A percentile compares a stretch with the other conserved stretches of the same genome.
These are phyloP conservation scores for Talaromyces pinophilus DNA, from an alignment of 2,329 filamentous ascomycete genomes.

Conservation along the genomic window DNA sequence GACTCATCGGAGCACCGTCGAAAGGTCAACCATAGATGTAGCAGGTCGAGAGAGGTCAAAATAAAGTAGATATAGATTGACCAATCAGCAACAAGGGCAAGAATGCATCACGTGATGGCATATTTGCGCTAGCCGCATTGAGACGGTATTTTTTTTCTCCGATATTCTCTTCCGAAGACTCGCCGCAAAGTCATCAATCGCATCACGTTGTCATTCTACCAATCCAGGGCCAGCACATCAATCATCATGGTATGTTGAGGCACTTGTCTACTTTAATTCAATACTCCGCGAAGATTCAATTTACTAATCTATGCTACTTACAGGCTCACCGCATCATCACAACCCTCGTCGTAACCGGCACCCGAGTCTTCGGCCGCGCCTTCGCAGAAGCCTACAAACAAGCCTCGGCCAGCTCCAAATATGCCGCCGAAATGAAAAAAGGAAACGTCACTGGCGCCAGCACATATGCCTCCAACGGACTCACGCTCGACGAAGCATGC, in stretches of 20 bases:
- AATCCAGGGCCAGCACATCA: background rate
- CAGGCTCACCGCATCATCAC: constrained; percentile 94
- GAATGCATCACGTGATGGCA: background rate
- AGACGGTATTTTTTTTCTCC: constrained; percentile 16
- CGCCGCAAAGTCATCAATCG: constrained; percentile 9
- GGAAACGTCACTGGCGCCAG: constrained; percentile 53
- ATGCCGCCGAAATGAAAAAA: constrained; percentile 72
- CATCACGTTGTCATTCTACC: constrained; percentile 1
- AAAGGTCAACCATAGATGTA: background rate
- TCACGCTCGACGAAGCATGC: constrained; percentile 95
- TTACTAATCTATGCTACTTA: background rate
- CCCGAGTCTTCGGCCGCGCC: constrained; percentile 87
- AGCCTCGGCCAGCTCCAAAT: constrained; percentile 81
- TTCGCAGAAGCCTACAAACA: constrained; percentile 95
- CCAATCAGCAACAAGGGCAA: background rate
- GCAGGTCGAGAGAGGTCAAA: background rate
- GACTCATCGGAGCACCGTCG: background rate
- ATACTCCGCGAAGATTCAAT: background rate
- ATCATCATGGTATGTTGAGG: constrained; percentile 17
- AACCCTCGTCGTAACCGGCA: constrained; percentile 86
- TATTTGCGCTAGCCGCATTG: constrained; percentile 6
- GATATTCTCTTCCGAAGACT: constrained; percentile 18
- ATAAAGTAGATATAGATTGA: constrained; percentile 8
- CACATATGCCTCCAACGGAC: constrained; percentile 65
- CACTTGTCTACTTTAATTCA: too few species aligned